Percentiles rank a stretch among this genome's conserved stretches.
Conservation (phyloP, 179 eudicot species). For the Carnegiea gigantea region DNA sequence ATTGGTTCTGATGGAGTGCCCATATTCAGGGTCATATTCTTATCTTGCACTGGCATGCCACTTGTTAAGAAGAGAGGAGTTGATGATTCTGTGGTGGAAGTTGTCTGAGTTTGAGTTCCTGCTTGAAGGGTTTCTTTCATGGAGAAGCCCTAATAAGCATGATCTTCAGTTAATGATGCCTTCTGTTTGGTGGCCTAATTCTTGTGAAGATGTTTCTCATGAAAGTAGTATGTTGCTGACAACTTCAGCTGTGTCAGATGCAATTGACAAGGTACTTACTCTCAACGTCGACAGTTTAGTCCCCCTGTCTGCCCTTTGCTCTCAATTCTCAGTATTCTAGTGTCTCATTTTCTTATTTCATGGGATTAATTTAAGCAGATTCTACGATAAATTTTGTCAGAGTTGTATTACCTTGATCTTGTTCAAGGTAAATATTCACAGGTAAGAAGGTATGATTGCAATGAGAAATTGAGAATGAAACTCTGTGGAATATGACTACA, state of each 20-base stretch:
- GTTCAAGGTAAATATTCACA: neutral
- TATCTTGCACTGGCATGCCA: conserved; percentile 83
- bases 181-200: conserved; percentile 97
- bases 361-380: no score
- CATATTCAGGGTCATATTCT: conserved; percentile 87
- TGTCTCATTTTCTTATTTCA: no score
- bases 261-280: conserved; percentile 60
- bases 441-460: neutral
- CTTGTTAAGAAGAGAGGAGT: conserved; percentile 67
- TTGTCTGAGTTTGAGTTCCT: conserved; percentile 68
- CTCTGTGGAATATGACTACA: neutral
- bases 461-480: neutral
- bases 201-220: conserved; percentile 68
- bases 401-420: neutral
- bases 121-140: conserved; percentile 84
- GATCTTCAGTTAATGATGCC: conserved; percentile 84
- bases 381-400: no score
- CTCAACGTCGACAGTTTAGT: neutral
- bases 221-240: conserved; percentile 87
- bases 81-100: conserved; percentile 88
- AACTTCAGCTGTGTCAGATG: conserved; percentile 70
- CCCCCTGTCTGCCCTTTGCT: neutral
- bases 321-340: no score
- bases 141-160: conserved; percentile 80
- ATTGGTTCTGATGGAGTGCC: conserved; percentile 72